Evolutionary conservation across 306 rosid species (phyloP), one percentile per base, ranked within the genome.

Genomic region (Pueraria montana): DNA sequence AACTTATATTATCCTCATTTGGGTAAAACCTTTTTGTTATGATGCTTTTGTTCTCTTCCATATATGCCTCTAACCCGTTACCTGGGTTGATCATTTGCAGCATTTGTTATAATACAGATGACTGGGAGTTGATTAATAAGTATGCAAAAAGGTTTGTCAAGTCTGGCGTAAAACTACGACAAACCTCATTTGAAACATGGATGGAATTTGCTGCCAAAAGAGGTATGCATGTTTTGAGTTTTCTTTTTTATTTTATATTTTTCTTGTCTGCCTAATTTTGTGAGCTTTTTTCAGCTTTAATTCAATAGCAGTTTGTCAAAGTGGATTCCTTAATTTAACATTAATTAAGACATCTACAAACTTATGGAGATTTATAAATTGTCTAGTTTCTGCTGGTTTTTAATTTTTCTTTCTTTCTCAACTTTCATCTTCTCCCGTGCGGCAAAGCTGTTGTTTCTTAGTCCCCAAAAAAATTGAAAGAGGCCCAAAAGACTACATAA

Each of bases 161-260:
- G 85, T 93, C 92, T 83, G 96, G 94, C 30, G 91, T 96, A 84
- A 92, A 92, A 84, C 81, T 94, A 63, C 92, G 98, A 4, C 89
- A 84, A 83, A 89, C 91, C 74, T 79, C 99, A 34, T 90, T 92
- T 84, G 91, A 87, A 45, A 86, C 76, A 43, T 92, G 91, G 97
- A 91, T 94, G 94, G 82, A 87, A 20, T 92, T 91, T 72, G 96
- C 98, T 88, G 86, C 96, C 27, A 96, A 88, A 82, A 90, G 84
- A 84, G 98, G 99, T 64, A 73, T 34, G 12, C 45, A 53, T 42
- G 34, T 68, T 64, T 55, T 34, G 53, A 42, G 50, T 66, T 80
- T 74, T 46, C 62, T 68, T 75, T 50, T 83, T 70, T 14, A 56
- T 30, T 45, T 34, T 13, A 63, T 67, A 43, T 78, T 17, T 64